phyloP scores from a whole-genome alignment of 164 flowering plant genomes.

The Vitis amurensis region DNA sequence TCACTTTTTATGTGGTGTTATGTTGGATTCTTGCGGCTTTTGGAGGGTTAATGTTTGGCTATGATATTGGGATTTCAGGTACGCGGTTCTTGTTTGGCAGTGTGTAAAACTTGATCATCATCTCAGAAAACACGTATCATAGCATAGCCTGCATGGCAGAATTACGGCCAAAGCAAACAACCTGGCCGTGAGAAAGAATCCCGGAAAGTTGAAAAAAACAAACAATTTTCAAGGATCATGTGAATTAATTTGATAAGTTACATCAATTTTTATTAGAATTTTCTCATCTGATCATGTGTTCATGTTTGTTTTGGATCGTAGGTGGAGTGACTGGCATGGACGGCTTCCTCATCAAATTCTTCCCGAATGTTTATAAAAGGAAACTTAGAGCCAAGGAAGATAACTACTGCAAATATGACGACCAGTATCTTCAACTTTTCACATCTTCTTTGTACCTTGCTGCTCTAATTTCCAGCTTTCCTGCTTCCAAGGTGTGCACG shows the following conservation, averaged over 20 bases:
- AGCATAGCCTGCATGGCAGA: too few relatives aligned
- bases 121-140: background rate
- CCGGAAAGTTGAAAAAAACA: too few relatives aligned
- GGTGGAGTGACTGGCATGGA: slow-evolving; percentile 42
- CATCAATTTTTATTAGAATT: too few relatives aligned
- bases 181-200: too few relatives aligned
- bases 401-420: slow-evolving; percentile 36
- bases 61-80: slow-evolving; percentile 32
- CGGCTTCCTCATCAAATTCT: slow-evolving; percentile 30
- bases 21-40: slow-evolving; percentile 29
- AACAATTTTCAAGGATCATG: too few relatives aligned
- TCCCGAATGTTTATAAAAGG: slow-evolving; percentile 22
- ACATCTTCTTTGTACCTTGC: slow-evolving; percentile 38
- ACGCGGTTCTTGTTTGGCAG: too few relatives aligned
- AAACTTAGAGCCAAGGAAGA: slow-evolving; percentile 20
- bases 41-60: slow-evolving; percentile 36
- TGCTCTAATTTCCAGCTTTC: slow-evolving; percentile 19
- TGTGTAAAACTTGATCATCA: too few relatives aligned
- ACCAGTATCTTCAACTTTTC: slow-evolving; percentile 26
- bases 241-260: too few relatives aligned
- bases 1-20: too few relatives aligned
- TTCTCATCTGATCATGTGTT: too few relatives aligned
- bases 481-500: slow-evolving; percentile 18
- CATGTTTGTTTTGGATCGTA: background rate
- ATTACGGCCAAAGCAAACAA: too few relatives aligned